Conservation (phyloP, 2,329 filamentous ascomycete species). For the Ophiostoma perfectum region DNA sequence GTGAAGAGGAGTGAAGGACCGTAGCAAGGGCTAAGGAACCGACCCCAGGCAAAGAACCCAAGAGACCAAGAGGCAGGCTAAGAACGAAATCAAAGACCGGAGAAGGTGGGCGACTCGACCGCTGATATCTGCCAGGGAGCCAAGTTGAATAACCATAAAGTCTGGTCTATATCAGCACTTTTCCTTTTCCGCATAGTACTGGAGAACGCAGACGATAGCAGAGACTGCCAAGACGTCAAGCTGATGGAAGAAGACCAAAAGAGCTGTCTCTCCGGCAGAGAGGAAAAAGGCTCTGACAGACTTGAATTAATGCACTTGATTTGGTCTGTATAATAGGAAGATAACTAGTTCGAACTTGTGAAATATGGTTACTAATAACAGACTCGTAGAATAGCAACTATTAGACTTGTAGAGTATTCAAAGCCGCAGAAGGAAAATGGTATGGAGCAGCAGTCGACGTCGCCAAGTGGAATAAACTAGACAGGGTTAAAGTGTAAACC, state of each 20-base stretch:
- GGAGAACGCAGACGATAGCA: too few relatives aligned
- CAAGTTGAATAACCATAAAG: background rate
- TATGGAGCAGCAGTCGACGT: background rate
- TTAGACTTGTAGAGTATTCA: too few relatives aligned
- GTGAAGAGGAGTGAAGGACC: background rate
- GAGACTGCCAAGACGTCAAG: background rate
- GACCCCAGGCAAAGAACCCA: background rate
- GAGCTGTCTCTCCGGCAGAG: background rate
- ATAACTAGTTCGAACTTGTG: too few relatives aligned
- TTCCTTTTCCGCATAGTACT: too few relatives aligned
- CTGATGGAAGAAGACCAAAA: background rate
- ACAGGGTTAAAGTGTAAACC: background rate
- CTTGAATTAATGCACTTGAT: too few relatives aligned
- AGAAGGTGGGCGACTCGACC: constrained; percentile 2
- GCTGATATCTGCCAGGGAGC: background rate
- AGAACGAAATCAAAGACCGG: background rate
- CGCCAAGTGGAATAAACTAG: background rate
- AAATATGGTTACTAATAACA: too few relatives aligned
- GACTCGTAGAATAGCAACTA: too few relatives aligned
- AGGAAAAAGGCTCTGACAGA: background rate
- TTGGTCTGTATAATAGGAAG: too few relatives aligned
- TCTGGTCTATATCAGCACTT: too few relatives aligned
- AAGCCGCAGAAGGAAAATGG: background rate
- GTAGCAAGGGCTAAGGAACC: background rate
- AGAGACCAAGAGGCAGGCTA: background rate